Percentiles rank a stretch among this genome's conserved stretches.
These are phyloP conservation scores for Blattamonas nauphoetae DNA, from an alignment of 78 protist species.

Conservation along the genomic window DNA sequence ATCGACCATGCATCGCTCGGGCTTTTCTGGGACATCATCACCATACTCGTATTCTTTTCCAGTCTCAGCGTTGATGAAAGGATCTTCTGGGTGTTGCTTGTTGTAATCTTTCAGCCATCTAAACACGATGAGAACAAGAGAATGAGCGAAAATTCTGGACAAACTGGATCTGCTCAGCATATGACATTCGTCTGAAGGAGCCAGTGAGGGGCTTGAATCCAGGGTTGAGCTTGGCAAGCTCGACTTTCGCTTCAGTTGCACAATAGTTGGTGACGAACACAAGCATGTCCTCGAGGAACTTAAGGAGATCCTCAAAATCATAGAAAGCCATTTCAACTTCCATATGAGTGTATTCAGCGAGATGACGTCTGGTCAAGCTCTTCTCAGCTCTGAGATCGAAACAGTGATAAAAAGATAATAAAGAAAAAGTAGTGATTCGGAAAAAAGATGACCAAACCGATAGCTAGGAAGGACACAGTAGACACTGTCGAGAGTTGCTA, in stretches of 20 bases:
- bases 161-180: constrained; percentile 71
- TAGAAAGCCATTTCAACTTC: constrained; percentile 81
- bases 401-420: neutral
- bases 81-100: no score
- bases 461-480: constrained; percentile 62
- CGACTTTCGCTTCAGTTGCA: constrained; percentile 12
- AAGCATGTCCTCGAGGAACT: constrained; percentile 64
- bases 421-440: neutral
- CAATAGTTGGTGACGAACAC: constrained; percentile 46
- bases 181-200: constrained; percentile 77
- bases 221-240: constrained; percentile 57
- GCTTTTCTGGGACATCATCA: constrained; percentile 89
- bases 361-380: constrained; percentile 78
- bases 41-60: constrained; percentile 54
- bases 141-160: neutral
- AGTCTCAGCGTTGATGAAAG: neutral
- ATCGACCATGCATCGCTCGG: constrained; percentile 83
- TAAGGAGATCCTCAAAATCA: constrained; percentile 70
- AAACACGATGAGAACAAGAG: neutral
- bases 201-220: constrained; percentile 41
- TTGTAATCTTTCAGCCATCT: constrained; percentile 18
- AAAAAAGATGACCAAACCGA: neutral
- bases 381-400: constrained; percentile 66
- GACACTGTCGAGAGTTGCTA: constrained; percentile 71
- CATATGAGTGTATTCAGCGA: constrained; percentile 73